Evolutionary conservation across 2,329 filamentous ascomycete species (phyloP).

Genomic region (Emergomyces pasteurianus): DNA sequence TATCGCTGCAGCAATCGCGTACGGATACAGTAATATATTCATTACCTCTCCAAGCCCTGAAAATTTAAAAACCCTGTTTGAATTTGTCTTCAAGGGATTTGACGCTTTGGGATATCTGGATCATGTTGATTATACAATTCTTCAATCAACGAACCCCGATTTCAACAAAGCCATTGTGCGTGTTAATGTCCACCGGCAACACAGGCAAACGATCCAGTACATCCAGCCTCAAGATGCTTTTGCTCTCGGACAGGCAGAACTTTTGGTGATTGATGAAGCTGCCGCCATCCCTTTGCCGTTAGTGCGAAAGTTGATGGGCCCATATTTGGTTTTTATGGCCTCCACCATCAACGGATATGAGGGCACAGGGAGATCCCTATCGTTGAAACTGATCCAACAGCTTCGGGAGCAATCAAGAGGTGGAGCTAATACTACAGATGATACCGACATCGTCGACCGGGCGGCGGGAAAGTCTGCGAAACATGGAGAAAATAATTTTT

Average conservation of each 20-base stretch:
- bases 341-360: conserved; percentile 99
- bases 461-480: conserved; percentile 64
- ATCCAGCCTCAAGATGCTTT: conserved; percentile 95
- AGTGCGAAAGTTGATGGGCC: conserved; percentile 87
- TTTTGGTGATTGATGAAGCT: conserved; percentile 94
- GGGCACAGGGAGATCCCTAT: conserved; percentile 87
- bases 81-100: conserved; percentile 97
- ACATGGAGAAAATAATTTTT: conserved; percentile 44
- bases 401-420: conserved; percentile 81
- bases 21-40: conserved; percentile 98
- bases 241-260: conserved; percentile 84
- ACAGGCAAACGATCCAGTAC: conserved; percentile 96
- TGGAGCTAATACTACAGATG: conserved; percentile 42
- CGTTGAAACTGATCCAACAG: conserved; percentile 93
- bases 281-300: conserved; percentile 90
- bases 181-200: conserved; percentile 88
- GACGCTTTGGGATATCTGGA: conserved; percentile 89
- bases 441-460: conserved; percentile 61
- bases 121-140: conserved; percentile 93
- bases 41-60: conserved; percentile 96
- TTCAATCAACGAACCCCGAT: conserved; percentile 94
- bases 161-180: conserved; percentile 98
- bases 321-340: conserved; percentile 97
- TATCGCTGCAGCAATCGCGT: conserved; percentile 83
- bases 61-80: conserved; percentile 96